Conservation (phyloP, 2,329 filamentous ascomycete species). For the Ceratocystis smalleyi region DNA sequence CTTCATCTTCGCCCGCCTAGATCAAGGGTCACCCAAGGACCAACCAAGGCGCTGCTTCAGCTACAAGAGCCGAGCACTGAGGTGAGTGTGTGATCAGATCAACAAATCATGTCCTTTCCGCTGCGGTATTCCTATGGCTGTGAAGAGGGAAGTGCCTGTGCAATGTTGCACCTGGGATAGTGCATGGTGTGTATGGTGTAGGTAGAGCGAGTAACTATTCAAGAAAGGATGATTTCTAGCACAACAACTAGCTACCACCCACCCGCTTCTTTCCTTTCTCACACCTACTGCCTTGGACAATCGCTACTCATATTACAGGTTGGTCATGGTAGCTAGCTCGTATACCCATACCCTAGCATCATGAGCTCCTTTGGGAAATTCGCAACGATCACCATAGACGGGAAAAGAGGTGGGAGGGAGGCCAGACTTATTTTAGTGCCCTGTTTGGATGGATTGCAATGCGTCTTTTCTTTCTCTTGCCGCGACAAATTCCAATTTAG, state of each 20-base stretch:
- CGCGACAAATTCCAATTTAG: conserved; percentile 1
- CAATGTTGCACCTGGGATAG: conserved; percentile 1
- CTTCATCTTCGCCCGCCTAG: neutral
- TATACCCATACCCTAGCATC: neutral
- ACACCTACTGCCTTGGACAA: neutral
- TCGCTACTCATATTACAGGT: neutral
- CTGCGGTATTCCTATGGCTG: neutral
- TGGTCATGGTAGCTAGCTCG: neutral
- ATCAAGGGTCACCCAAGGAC: neutral
- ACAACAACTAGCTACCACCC: neutral
- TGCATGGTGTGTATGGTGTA: neutral
- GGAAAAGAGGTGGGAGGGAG: neutral
- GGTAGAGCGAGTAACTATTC: neutral
- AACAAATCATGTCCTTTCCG: neutral
- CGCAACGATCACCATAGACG: neutral
- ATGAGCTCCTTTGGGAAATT: neutral
- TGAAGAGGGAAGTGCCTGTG: neutral
- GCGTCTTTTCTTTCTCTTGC: conserved; percentile 6
- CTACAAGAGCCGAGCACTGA: neutral
- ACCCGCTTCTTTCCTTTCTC: neutral
- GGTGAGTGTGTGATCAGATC: conserved; percentile 3
- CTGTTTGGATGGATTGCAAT: conserved; percentile 1
- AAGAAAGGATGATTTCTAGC: neutral
- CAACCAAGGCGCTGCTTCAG: conserved; percentile 1
- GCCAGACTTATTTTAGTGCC: neutral